Evolutionary conservation across 306 rosid species (phyloP), one percentile per base, ranked within the genome.

Genomic region (Pueraria montana): DNA sequence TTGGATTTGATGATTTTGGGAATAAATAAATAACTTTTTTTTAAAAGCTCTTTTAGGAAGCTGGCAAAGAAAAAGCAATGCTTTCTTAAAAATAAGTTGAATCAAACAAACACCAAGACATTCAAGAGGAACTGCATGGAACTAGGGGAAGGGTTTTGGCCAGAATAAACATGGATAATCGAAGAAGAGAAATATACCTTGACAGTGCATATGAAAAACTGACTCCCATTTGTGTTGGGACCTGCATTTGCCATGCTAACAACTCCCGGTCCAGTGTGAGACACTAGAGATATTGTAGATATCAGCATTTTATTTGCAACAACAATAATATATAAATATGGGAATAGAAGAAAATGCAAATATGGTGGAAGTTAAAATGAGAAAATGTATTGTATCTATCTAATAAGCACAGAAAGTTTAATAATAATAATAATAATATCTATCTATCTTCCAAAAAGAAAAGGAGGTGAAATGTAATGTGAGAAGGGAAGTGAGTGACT

Each of bases 181-280:
- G 38, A 71, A 8, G 76, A 75, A 46, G 45, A 80, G 63, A 58
- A 73, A 78, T 52, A 71, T 89, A 93, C 98, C 98, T 96, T 94
- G 66, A 94, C 94, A 6, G 98, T 96, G 92, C 98, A 96, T 74
- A 94, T 92, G 83, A 96, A 96, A 86, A 96, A 96, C 82, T 96
- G 99, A 83, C 99, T 96, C 68, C 98, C 99, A 55, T 96, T 96
- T 52, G 98, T 94, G 83, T 96, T 94, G 69, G 99, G 99, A 72
- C 99, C 99, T 38, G 99, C 98, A 88, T 96, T 96, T 73, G 99
- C 98, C 99, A 96, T 96, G 91, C 99, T 96, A 67, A 96, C 85
- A 84, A 89, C 85, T 84, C 99, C 99, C 0, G 98, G 94, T 73
- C 99, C 97, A 59, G 84, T 76, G 77, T 94, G 98, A 72, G 90